Conservation (phyloP, 176 grass and related monocot species). For the Raddia guianensis region DNA sequence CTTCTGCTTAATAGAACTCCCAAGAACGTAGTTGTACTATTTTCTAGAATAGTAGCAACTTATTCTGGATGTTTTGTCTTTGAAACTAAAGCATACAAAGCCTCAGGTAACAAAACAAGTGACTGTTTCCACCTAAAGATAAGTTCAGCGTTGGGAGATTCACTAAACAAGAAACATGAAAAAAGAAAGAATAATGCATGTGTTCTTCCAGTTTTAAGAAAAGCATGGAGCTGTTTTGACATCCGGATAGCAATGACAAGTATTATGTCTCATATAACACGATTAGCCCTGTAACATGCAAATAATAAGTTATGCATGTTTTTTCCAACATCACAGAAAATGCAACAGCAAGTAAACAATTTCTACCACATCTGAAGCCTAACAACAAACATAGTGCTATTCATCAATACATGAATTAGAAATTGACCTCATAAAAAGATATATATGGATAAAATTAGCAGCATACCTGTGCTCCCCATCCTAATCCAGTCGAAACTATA, state of each 20-base stretch:
- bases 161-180: not conserved
- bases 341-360: not conserved
- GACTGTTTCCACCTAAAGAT: not conserved
- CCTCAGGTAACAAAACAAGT: not conserved
- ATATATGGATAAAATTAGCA: not conserved
- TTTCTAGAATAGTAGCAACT: conserved; percentile 17
- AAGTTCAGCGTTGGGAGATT: not conserved
- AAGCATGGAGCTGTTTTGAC: not conserved
- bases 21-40: not conserved
- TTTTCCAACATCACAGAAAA: not conserved
- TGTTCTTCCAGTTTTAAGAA: not conserved
- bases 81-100: not conserved
- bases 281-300: not conserved
- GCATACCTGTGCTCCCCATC: conserved; percentile 86
- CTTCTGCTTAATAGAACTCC: conserved; percentile 2
- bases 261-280: not conserved
- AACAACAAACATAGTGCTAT: not conserved
- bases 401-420: not conserved
- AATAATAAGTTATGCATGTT: not conserved
- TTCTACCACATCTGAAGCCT: not conserved
- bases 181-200: not conserved
- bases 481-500: conserved; percentile 75
- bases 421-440: not conserved
- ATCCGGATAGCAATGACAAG: not conserved
- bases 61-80: not conserved